These are phyloP conservation scores for Scedosporium apiospermum DNA, from an alignment of 2,329 filamentous ascomycete species.

Conservation along the genomic window DNA sequence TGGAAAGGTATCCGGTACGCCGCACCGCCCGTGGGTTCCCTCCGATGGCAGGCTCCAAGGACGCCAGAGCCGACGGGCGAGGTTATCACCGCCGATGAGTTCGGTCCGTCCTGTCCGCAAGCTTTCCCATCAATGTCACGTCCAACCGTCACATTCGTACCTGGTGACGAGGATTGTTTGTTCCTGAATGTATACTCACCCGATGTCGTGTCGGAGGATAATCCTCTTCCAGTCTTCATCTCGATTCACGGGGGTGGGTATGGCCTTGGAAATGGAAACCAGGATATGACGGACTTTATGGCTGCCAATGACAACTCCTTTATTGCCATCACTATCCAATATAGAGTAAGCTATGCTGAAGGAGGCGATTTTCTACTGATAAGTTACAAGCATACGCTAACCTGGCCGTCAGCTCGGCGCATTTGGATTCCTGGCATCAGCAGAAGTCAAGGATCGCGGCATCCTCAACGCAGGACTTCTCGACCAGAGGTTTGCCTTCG, in stretches of 20 bases:
- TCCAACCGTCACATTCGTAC: not conserved
- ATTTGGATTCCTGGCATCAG: slow-evolving; percentile 36
- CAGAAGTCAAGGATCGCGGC: slow-evolving; percentile 24
- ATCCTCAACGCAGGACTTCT: slow-evolving; percentile 40
- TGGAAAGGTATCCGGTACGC: slow-evolving; percentile 39
- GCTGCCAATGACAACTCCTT: slow-evolving; percentile 23
- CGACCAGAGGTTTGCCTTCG: slow-evolving; percentile 39
- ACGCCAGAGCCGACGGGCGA: not conserved
- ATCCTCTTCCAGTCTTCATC: slow-evolving; percentile 29
- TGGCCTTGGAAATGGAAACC: not conserved
- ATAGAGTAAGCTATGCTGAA: slow-evolving; percentile 8
- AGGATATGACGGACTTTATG: slow-evolving; percentile 14
- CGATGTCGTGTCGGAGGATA: slow-evolving; percentile 20
- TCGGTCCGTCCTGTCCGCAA: slow-evolving; percentile 18
- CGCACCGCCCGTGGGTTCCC: slow-evolving; percentile 28
- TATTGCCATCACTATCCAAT: slow-evolving; percentile 29
- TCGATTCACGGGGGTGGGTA: slow-evolving; percentile 29
- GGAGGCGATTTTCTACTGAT: too few relatives aligned
- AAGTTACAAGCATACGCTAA: not conserved
- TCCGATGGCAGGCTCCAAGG: slow-evolving; percentile 26
- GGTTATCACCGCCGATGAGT: slow-evolving; percentile 17
- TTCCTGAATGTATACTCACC: slow-evolving; percentile 36
- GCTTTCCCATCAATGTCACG: slow-evolving; percentile 16
- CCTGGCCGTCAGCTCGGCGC: slow-evolving; percentile 17
- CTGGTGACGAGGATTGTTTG: slow-evolving; percentile 32